These are phyloP conservation scores for Starmerella sp. DNA, from an alignment of 805 yeast species.

Conservation along the genomic window DNA sequence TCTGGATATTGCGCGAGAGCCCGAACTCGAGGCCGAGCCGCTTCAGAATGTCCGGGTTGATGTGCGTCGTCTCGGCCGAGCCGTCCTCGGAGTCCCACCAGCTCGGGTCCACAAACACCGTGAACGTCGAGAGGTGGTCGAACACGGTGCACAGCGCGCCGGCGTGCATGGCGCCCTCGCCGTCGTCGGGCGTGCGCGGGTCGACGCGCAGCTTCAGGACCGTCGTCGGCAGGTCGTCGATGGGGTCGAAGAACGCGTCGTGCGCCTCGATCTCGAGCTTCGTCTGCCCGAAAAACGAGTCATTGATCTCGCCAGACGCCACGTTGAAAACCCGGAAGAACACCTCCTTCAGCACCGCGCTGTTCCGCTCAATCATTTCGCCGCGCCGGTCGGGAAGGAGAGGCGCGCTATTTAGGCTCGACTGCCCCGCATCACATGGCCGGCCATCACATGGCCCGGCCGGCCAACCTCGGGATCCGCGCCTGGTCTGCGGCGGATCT, in stretches of 20 bases:
- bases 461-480: neutral
- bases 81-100: slow-evolving; percentile 12
- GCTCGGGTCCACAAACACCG: slow-evolving; percentile 9
- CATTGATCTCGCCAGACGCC: neutral
- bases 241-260: slow-evolving; percentile 12
- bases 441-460: neutral
- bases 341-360: neutral
- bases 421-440: slow-evolving; percentile 4
- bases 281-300: slow-evolving; percentile 10
- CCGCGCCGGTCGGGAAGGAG: too few species aligned
- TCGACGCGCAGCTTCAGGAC: slow-evolving; percentile 5
- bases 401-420: neutral
- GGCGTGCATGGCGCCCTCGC: slow-evolving; percentile 8
- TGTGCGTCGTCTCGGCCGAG: neutral
- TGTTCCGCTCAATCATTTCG: neutral
- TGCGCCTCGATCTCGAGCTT: slow-evolving; percentile 1
- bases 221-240: slow-evolving; percentile 15
- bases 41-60: neutral
- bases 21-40: slow-evolving; percentile 10
- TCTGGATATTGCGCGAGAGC: slow-evolving; percentile 17
- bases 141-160: slow-evolving; percentile 16
- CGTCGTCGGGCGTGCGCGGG: neutral
- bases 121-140: slow-evolving; percentile 14
- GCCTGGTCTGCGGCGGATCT: too few species aligned
- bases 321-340: neutral